Conservation (phyloP, 1,284 basidiomycete genomes). For the Apiotrichum sp. region DNA sequence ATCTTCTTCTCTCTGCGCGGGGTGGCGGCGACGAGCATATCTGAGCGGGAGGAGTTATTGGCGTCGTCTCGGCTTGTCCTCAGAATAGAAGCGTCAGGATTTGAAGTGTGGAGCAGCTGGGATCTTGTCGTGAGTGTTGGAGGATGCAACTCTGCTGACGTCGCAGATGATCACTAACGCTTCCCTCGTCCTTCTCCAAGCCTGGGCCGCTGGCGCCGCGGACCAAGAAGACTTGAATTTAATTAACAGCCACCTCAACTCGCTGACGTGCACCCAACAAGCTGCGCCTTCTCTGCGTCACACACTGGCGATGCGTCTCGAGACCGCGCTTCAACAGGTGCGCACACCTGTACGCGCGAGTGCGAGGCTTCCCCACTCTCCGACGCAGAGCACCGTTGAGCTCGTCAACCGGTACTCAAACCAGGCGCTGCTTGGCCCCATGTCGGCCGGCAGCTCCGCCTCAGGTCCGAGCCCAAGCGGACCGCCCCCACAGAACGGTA, state of each 20-base stretch:
- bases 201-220: slow-evolving; percentile 14
- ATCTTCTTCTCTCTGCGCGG: slow-evolving; percentile 19
- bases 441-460: not conserved
- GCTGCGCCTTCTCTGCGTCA: slow-evolving; percentile 17
- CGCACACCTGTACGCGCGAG: slow-evolving; percentile 11
- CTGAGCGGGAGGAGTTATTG: slow-evolving; percentile 15
- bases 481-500: not conserved
- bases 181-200: slow-evolving; percentile 16
- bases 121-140: slow-evolving; percentile 15
- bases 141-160: not conserved
- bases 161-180: slow-evolving; percentile 17
- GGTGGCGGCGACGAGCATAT: slow-evolving; percentile 6
- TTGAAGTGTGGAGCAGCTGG: slow-evolving; percentile 24
- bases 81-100: slow-evolving; percentile 16
- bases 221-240: slow-evolving; percentile 17
- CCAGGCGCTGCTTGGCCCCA: not conserved
- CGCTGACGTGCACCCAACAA: slow-evolving; percentile 18
- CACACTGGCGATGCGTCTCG: slow-evolving; percentile 15
- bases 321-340: slow-evolving; percentile 17
- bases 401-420: not conserved
- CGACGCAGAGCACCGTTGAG: not conserved
- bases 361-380: not conserved
- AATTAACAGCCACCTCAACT: slow-evolving; percentile 20
- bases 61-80: slow-evolving; percentile 18
- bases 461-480: not conserved